phyloP scores from a whole-genome alignment of 2,329 filamentous ascomycete genomes.

The Fusarium decemcellulare region DNA sequence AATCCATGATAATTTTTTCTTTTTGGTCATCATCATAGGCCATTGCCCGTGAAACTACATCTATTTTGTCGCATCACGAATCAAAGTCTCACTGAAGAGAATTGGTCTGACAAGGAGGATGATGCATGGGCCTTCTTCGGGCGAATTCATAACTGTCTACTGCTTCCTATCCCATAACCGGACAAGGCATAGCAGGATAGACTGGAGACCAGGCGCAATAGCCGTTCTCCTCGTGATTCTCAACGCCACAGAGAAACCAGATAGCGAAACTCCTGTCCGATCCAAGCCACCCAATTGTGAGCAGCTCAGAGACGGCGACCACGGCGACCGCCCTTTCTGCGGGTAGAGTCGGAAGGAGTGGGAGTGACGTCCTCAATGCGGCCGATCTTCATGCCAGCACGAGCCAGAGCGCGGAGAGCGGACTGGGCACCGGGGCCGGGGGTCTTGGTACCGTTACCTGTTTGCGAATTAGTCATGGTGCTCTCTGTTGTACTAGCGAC shows the following conservation, averaged over 20 bases:
- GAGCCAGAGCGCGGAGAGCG: slow-evolving; percentile 97
- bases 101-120: slow-evolving; percentile 51
- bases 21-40: slow-evolving; percentile 23
- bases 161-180: slow-evolving; percentile 49
- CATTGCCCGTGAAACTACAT: slow-evolving; percentile 27
- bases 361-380: slow-evolving; percentile 99
- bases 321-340: slow-evolving; percentile 99
- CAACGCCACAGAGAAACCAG: slow-evolving; percentile 73
- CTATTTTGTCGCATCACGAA: slow-evolving; percentile 18
- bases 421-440: slow-evolving; percentile 99
- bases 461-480: slow-evolving; percentile 20
- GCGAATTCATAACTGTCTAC: slow-evolving; percentile 61
- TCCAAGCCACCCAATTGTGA: slow-evolving; percentile 47
- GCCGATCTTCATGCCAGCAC: slow-evolving; percentile 99
- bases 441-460: slow-evolving; percentile 99
- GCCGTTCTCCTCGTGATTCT: slow-evolving; percentile 83
- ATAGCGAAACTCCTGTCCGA: slow-evolving; percentile 58
- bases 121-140: slow-evolving; percentile 60
- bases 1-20: slow-evolving; percentile 11
- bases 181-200: slow-evolving; percentile 62
- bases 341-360: slow-evolving; percentile 98
- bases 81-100: slow-evolving; percentile 34
- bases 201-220: slow-evolving; percentile 74
- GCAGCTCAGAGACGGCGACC: slow-evolving; percentile 96
- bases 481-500: background rate